These are phyloP conservation scores for Diaporthe velutina DNA, from an alignment of 2,329 filamentous ascomycete species.

Conservation along the genomic window DNA sequence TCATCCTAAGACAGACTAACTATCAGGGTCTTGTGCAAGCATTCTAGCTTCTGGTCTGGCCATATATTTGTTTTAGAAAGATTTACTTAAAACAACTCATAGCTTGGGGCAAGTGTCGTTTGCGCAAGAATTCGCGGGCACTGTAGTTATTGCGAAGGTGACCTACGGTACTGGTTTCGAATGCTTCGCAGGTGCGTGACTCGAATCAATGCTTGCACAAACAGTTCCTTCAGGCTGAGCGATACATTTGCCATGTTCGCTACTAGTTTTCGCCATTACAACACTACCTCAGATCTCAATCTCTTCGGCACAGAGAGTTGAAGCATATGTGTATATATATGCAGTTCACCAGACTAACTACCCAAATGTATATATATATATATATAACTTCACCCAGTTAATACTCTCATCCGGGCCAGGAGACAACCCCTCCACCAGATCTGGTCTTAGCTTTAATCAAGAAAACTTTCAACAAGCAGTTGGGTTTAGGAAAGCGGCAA, in stretches of 20 bases:
- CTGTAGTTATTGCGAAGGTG: background rate
- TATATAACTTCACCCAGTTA: too few relatives aligned
- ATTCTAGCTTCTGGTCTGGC: background rate
- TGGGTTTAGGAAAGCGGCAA: too few relatives aligned
- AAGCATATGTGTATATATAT: too few relatives aligned
- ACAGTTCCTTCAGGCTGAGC: background rate
- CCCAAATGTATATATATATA: too few relatives aligned
- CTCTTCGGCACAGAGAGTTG: too few relatives aligned
- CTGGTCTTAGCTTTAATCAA: background rate
- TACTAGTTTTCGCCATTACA: too few relatives aligned
- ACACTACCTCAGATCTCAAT: too few relatives aligned
- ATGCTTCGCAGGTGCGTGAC: background rate
- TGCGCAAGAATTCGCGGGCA: too few relatives aligned
- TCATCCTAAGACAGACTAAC: background rate
- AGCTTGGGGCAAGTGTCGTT: too few relatives aligned
- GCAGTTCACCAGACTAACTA: too few relatives aligned
- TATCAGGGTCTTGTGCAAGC: background rate
- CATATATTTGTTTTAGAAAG: background rate
- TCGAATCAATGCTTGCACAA: background rate
- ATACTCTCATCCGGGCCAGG: too few relatives aligned
- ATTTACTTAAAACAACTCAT: background rate
- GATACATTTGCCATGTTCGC: background rate
- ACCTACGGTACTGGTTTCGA: fast-evolving
- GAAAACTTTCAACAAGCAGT: too few relatives aligned
- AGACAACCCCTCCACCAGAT: background rate